phyloP scores from a whole-genome alignment of 257 asterid species.

The Salvia rosmarinus region DNA sequence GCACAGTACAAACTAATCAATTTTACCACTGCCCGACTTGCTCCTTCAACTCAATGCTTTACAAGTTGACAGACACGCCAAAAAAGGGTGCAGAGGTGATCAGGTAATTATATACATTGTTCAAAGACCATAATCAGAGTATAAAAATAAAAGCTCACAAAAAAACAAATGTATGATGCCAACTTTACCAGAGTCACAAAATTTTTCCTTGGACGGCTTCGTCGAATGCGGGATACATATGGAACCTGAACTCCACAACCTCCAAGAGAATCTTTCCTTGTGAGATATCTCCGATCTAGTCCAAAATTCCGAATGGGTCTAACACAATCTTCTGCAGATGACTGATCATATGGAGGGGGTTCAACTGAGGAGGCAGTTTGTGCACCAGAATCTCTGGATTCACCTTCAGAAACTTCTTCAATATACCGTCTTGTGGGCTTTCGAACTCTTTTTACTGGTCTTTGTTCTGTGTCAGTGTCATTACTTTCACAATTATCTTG shows the following conservation, averaged over 20 bases:
- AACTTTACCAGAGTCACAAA: constrained; percentile 74
- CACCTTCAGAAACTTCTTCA: constrained; percentile 87
- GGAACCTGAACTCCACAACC: constrained; percentile 90
- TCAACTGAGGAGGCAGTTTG: constrained; percentile 44
- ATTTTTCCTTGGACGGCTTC: constrained; percentile 94
- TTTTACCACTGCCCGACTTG: constrained; percentile 16
- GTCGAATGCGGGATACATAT: constrained; percentile 76
- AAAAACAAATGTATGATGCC: constrained; percentile 23
- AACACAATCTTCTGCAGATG: constrained; percentile 42
- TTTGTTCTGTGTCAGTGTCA: constrained; percentile 54
- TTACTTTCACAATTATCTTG: constrained; percentile 49
- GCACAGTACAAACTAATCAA: constrained; percentile 5
- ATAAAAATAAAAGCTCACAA: not conserved
- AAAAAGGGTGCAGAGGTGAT: not conserved
- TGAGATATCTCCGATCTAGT: constrained; percentile 56
- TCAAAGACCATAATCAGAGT: constrained; percentile 11
- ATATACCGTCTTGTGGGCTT: constrained; percentile 90
- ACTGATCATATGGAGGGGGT: constrained; percentile 37
- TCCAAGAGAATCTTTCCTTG: constrained; percentile 79
- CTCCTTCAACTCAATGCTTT: constrained; percentile 23
- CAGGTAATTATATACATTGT: constrained; percentile 23
- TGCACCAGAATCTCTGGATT: constrained; percentile 63
- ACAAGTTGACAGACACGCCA: constrained; percentile 8
- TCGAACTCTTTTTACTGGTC: constrained; percentile 78
- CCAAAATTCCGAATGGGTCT: constrained; percentile 49